Evolutionary conservation across 2,329 filamentous ascomycete genomes (phyloP), one percentile per base, ranked within the genome.

Genomic region (Incumbomyces delicatus): DNA sequence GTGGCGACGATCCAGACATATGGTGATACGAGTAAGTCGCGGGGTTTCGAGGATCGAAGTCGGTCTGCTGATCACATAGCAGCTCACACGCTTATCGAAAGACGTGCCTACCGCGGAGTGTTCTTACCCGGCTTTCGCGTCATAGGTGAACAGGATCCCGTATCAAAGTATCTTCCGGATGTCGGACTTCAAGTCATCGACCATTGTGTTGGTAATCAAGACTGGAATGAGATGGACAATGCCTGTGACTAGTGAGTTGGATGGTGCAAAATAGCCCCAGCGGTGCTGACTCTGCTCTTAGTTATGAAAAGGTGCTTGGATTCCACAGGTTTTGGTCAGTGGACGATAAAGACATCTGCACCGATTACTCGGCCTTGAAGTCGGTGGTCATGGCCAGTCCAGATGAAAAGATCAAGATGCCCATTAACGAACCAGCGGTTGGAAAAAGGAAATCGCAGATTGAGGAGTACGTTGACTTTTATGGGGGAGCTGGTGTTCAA

Each of bases 301-400:
- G 85, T 66, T 96, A 95, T 71, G 89, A 95, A 70, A 78, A 81
- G 53, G 85, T 83, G 52, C 83, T 95, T 22, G 84, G 83, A 46
- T 95, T 95, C 77, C 88, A 95, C 72, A 86, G 89, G 56, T 95
- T 95, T 81, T 95, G 90, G 90, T 87, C 82, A 46, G 89, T 95
- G 49, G 90, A 95, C 65, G 90, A 95, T 73, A 84, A 80, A 57
- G 80, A 94, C 63, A 94, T 95, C 68, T 87, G 81, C 75, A 95
- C 86, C 55, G 88, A 94, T 62, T 95, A 87, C 75, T 88, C 83
- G 1, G 88, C 90, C 8, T 75, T 95, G 40, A 87, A 83, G 68
- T 86, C 80, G 60, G 81, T 95, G 60, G 90, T 95, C 61, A 95
- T 95, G 88, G 79, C 85, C 35, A 87, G 82, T 3, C 80, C 81